Base-by-base conservation (phyloP, 192 early-diverging fungal genomes). In the Entrophospora sp. region DNA sequence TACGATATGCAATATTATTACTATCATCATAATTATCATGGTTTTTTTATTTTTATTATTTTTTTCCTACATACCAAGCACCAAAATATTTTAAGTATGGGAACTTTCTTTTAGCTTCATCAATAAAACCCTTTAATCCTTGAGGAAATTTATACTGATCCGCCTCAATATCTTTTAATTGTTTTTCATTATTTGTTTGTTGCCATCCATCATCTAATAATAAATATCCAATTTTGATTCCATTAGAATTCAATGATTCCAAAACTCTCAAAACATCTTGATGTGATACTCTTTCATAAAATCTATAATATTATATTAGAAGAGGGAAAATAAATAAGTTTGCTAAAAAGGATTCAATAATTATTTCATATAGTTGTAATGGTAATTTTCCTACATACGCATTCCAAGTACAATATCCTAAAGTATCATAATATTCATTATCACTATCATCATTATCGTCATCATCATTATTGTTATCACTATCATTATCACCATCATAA, bases 191-290 rank as follows among this genome's bases (percentile, higher is more conserved):
- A 1, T 49, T 61, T 2, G 74, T 59, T 10, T 43, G 27, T 62
- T 80, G 76, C 78, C 80, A 84, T n/a, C 80, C 80, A 49, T 84
- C 82, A 66, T 84, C 80, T 30, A 84, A 66, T 14, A 80, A 44
- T 2, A 81, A 61, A 28, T 73, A 73, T 28, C 32, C 59, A n/a
- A 75, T 32, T 32, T 46, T 52, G 5, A 75, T 38, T 7, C 68
- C 34, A 16, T 24, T 16, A 34, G 20, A 27, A 13, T 59, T 22
- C 10, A 75, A 51, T 34, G 46, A 55, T 4, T 61, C 18, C 32
- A 74, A 25, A 14, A 38, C 35, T 24, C 34, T 12, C 20, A 67
- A 31, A 12, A 74, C 6, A 22, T 60, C 31, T 30, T 65, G 22
- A 36, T 27, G 20, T 3, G 10, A 22, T 28, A 53, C 48, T n/a